Evolutionary conservation across 2,329 filamentous ascomycete species (phyloP).

Genomic region (Knufia fluminis): DNA sequence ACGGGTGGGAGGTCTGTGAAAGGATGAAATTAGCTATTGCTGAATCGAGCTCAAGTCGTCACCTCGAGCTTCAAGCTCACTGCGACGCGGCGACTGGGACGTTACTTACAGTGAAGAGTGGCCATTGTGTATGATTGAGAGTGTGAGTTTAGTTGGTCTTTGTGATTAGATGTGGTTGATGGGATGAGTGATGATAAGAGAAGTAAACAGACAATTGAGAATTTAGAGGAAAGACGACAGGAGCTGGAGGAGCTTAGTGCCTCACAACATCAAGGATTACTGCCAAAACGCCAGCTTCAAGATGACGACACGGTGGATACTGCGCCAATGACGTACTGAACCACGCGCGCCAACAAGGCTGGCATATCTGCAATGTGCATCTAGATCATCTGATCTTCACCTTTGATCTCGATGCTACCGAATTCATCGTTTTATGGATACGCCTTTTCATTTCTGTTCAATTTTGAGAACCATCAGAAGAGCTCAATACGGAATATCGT

Average conservation of each 20-base stretch:
- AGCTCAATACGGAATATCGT: no score
- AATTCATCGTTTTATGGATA: neutral
- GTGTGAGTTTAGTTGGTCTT: neutral
- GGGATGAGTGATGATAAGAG: neutral
- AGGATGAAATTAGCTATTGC: constrained; percentile 11
- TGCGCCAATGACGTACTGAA: neutral
- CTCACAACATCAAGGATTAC: no score
- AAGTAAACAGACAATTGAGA: constrained; percentile 1
- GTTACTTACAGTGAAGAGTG: constrained; percentile 48
- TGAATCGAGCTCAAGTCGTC: neutral
- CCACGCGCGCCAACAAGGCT: no score
- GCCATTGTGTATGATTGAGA: constrained; percentile 41
- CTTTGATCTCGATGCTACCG: neutral
- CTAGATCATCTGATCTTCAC: neutral
- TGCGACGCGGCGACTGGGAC: neutral
- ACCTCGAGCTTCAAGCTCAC: neutral
- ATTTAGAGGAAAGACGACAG: constrained; percentile 2
- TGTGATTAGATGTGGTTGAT: neutral
- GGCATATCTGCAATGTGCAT: neutral
- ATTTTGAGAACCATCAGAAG: no score
- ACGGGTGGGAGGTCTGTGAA: constrained; percentile 62
- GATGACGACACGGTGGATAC: constrained; percentile 4
- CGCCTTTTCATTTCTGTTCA: no score
- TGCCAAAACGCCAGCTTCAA: neutral
- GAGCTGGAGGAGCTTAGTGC: neutral